phyloP scores from a whole-genome alignment of 1,284 basidiomycete genomes.

The Golubevia sp. region DNA sequence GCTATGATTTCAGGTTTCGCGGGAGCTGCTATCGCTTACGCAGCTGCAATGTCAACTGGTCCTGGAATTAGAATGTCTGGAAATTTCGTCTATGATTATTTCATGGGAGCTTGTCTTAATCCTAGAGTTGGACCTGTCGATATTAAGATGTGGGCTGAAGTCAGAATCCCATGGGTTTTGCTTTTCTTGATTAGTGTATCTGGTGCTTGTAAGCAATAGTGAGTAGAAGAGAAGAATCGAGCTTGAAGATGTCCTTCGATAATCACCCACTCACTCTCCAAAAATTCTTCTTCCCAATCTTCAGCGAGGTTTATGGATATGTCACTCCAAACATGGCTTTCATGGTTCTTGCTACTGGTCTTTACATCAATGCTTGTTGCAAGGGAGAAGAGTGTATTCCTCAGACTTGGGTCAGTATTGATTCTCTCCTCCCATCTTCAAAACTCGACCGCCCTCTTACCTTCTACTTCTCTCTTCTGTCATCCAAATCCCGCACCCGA shows the following conservation, averaged over 20 bases:
- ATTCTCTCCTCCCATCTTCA: conserved; percentile 38
- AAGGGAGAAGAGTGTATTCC: conserved; percentile 84
- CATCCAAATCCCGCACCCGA: not conserved
- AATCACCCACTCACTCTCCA: too few species aligned
- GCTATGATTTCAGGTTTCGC: conserved; percentile 88
- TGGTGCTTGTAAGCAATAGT: conserved; percentile 90
- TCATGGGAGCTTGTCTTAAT: conserved; percentile 92
- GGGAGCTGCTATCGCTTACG: conserved; percentile 78
- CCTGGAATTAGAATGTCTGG: conserved; percentile 76
- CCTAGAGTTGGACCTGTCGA: conserved; percentile 91
- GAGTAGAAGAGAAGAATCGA: too few species aligned
- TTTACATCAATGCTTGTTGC: conserved; percentile 91
- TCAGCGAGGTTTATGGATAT: conserved; percentile 77
- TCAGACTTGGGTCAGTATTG: conserved; percentile 83
- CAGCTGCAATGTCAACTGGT: too few species aligned
- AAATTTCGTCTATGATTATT: conserved; percentile 73
- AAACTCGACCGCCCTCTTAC: conserved; percentile 25
- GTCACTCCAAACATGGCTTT: conserved; percentile 96
- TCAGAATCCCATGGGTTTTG: conserved; percentile 95
- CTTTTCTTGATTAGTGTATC: conserved; percentile 91
- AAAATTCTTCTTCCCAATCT: not conserved
- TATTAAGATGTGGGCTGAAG: conserved; percentile 98
- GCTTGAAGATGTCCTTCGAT: too few species aligned
- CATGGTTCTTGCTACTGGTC: conserved; percentile 91
- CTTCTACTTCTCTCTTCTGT: not conserved